A percentile compares a stretch with the other conserved stretches of the same genome.
Conservation (phyloP, 257 asterid genomes). For the Solanum dulcamara region DNA sequence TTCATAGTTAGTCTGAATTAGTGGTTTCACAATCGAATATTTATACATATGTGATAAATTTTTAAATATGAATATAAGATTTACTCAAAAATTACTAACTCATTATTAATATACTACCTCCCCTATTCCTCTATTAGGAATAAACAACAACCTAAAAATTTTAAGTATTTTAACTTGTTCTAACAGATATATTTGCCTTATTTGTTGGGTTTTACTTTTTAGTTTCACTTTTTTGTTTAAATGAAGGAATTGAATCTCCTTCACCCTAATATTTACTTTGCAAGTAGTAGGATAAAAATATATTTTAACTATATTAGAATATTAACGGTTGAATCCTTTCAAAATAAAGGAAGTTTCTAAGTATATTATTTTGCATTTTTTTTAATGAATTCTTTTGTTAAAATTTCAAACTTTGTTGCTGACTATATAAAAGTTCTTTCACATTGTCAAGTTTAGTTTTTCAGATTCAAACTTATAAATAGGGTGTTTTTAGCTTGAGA, state of each 20-base stretch:
- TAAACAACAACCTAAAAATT: no score
- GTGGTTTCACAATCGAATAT: neutral
- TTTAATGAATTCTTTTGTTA: no score
- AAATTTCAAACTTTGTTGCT: no score
- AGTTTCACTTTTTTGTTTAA: neutral
- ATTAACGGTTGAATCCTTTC: neutral
- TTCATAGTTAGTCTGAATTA: no score
- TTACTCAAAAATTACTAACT: neutral
- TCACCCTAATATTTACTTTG: neutral
- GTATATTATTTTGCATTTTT: no score
- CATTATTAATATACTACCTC: neutral
- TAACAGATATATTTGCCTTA: neutral
- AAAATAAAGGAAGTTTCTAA: neutral
- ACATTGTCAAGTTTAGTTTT: rapidly evolving
- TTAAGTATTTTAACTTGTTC: neutral
- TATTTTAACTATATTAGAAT: neutral
- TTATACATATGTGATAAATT: neutral
- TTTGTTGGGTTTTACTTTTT: neutral
- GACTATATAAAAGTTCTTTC: neutral
- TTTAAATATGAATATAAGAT: rapidly evolving
- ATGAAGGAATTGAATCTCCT: neutral
- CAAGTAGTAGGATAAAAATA: neutral
- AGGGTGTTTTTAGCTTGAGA: neutral
- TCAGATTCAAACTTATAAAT: neutral
- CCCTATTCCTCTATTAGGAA: neutral